Conservation (phyloP, 306 rosid species). For the Castanospermum australe region DNA sequence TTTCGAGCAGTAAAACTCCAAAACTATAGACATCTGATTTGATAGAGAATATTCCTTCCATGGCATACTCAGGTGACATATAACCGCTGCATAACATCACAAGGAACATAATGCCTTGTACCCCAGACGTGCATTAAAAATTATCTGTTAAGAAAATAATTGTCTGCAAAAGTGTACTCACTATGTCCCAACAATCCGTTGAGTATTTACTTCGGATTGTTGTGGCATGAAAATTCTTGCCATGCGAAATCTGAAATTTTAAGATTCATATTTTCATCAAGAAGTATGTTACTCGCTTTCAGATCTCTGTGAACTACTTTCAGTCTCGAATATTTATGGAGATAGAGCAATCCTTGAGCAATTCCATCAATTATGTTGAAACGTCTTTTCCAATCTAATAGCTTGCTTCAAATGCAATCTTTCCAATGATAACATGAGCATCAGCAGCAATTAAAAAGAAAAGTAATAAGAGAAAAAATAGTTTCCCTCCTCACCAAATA, state of each 20-base stretch:
- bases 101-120: background rate
- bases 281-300: conserved; percentile 23
- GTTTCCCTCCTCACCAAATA: conserved; percentile 11
- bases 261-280: too few species aligned
- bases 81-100: background rate
- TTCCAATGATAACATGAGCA: background rate
- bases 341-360: conserved; percentile 18
- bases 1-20: conserved; percentile 27
- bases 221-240: background rate
- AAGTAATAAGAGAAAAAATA: background rate
- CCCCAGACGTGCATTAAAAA: background rate
- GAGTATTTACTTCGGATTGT: conserved; percentile 4
- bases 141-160: background rate
- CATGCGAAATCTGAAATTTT: conserved; percentile 19
- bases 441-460: background rate
- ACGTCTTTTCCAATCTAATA: conserved; percentile 6
- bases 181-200: conserved; percentile 23
- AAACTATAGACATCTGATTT: conserved; percentile 22
- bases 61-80: conserved; percentile 20
- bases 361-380: conserved; percentile 24
- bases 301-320: conserved; percentile 11
- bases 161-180: background rate
- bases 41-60: conserved; percentile 11
- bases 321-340: conserved; percentile 14
- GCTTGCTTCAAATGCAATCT: background rate